These are phyloP conservation scores for Rhizopogon rudus DNA, from an alignment of 768 basidiomycete species.

Conservation along the genomic window DNA sequence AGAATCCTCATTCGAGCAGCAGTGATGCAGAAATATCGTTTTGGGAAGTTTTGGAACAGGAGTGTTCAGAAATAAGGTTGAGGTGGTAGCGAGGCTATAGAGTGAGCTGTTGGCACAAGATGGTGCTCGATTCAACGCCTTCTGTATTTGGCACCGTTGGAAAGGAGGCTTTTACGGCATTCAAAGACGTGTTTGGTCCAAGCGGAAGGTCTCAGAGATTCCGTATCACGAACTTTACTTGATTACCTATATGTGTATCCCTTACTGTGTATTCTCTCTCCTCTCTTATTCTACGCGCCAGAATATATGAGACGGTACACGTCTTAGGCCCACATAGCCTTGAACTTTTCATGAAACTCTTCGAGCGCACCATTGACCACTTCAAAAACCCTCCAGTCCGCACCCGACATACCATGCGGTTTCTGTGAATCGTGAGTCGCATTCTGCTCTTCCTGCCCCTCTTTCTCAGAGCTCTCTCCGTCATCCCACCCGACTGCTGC, in stretches of 20 bases:
- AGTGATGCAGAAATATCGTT: conserved; percentile 48
- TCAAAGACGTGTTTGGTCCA: conserved; percentile 24
- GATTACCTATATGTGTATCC: background rate
- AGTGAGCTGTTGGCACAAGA: conserved; percentile 28
- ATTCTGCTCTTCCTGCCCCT: background rate
- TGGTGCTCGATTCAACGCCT: conserved; percentile 28
- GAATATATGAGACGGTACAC: background rate
- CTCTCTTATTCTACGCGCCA: background rate
- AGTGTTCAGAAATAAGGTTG: conserved; percentile 41
- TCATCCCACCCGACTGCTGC: conserved; percentile 18
- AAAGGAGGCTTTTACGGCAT: conserved; percentile 28
- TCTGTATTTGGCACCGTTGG: conserved; percentile 39
- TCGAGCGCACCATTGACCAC: conserved; percentile 37
- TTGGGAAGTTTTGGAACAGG: conserved; percentile 74
- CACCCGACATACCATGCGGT: conserved; percentile 36
- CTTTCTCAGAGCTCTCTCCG: conserved; percentile 6
- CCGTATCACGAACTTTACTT: too few relatives aligned
- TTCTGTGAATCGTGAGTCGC: background rate
- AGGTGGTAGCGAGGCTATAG: conserved; percentile 35
- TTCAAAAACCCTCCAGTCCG: conserved; percentile 54
- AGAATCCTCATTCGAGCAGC: conserved; percentile 52
- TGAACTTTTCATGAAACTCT: conserved; percentile 58
- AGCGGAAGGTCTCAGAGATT: background rate
- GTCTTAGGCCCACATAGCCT: conserved; percentile 53
- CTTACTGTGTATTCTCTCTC: background rate